Base-by-base conservation (phyloP, 306 rosid species). In the Hippophae gyantsensis region DNA sequence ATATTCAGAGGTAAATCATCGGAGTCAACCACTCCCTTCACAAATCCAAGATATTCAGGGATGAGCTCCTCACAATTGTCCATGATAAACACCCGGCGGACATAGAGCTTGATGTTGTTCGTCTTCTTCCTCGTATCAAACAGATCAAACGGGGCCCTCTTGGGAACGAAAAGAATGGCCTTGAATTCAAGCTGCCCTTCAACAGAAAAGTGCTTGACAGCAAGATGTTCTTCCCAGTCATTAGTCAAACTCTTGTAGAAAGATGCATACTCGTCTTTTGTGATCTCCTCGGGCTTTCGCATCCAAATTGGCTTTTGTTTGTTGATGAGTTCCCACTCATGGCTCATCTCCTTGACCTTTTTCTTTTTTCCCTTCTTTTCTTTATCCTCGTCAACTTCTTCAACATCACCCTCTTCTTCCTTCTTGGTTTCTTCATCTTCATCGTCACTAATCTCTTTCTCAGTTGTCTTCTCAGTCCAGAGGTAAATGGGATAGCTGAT, bases 61-160 rank as follows among this genome's bases (percentile, higher is more conserved):
- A 72, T 72, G 48, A 71, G 56, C 66, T 72, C 72, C 58, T 72
- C 77, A 48, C 72, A 72, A 32, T 72, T 72, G 63, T 72, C 77
- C 77, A 57, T 72, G 42, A 72, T 72, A 13, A 72, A 67, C 11
- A 67, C 72, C 5, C 72, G 58, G 43, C 72, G 42, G 18, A 72
- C 72, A 43, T 72, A 67, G 42, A 66, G 61, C 69, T 67, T 72
- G 14, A 72, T 67, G 65, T 72, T 66, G 63, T 72, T 72, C 10
- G 59, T 59, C 60, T 72, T 72, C 65, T 72, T 67, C 61, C 62
- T 72, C 9, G 72, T 67, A 64, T 66, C 77, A 50, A 66, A 72
- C 7, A 72, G 65, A 52, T 72, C 72, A 3, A 72, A 66, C 13
- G 72, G 72, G 18, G 72, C 77, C 10, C 68, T 66, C 72, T 61